Percentiles rank a stretch among this genome's conserved stretches.
Conservation (phyloP, 2,329 filamentous ascomycete genomes). For the Diatrype stigma region DNA sequence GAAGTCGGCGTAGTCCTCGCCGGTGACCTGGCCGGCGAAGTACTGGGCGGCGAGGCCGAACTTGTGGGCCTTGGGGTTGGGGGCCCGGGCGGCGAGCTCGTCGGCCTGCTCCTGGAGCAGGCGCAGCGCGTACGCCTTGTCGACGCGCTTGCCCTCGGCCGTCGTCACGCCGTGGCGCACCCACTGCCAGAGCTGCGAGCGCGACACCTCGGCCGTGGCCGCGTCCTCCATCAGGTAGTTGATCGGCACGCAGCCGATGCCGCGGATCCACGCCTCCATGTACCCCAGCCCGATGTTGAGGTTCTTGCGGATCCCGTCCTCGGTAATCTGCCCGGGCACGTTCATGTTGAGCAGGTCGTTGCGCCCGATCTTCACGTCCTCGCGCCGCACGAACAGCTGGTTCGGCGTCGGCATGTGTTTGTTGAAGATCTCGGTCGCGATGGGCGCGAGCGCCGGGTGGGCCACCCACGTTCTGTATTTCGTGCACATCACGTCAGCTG, state of each 20-base stretch:
- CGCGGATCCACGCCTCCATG: constrained; percentile 98
- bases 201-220: constrained; percentile 91
- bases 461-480: constrained; percentile 77
- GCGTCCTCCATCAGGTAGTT: constrained; percentile 99
- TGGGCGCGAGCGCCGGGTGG: constrained; percentile 83
- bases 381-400: constrained; percentile 85
- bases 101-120: constrained; percentile 83
- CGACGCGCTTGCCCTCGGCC: constrained; percentile 83
- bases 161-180: constrained; percentile 69
- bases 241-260: constrained; percentile 93
- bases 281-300: constrained; percentile 93
- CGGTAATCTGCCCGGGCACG: constrained; percentile 84
- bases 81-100: constrained; percentile 66
- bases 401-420: constrained; percentile 98
- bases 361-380: constrained; percentile 80
- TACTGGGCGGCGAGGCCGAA: constrained; percentile 87
- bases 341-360: constrained; percentile 99
- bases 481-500: constrained; percentile 4
- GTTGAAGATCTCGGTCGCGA: constrained; percentile 93
- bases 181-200: constrained; percentile 97
- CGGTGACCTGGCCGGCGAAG: constrained; percentile 88
- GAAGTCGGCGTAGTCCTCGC: constrained; percentile 97
- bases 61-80: constrained; percentile 85
- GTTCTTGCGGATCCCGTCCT: constrained; percentile 96
- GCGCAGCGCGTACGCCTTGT: constrained; percentile 85